Conservation (phyloP, 2,329 filamentous ascomycete genomes). For the Hymenoscyphus linearis region DNA sequence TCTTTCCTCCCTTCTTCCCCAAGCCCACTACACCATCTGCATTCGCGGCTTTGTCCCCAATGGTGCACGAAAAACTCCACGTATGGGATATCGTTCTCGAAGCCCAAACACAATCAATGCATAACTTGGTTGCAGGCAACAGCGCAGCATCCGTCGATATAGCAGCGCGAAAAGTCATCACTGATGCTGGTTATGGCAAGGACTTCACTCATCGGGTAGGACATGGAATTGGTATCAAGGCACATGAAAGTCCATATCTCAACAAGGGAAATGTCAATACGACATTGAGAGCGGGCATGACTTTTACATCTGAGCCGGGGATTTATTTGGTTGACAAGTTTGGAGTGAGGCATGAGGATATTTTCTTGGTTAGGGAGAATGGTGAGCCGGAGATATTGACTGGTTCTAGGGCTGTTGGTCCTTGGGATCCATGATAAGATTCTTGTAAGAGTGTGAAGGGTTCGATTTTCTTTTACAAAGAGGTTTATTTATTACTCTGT, state of each 20-base stretch:
- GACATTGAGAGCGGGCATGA: constrained; percentile 50
- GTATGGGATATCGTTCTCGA: constrained; percentile 58
- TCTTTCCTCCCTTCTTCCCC: constrained; percentile 42
- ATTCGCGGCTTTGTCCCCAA: constrained; percentile 14
- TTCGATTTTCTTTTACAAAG: too few relatives aligned
- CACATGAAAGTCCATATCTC: constrained; percentile 59
- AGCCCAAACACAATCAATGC: constrained; percentile 52
- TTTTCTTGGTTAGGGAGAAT: constrained; percentile 50
- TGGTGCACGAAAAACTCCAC: constrained; percentile 43
- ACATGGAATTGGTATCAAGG: constrained; percentile 62
- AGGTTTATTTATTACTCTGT: too few relatives aligned
- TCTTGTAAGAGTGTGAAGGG: too few relatives aligned
- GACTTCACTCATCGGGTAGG: constrained; percentile 58
- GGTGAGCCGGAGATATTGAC: constrained; percentile 51
- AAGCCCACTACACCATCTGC: constrained; percentile 19
- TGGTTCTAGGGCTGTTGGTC: constrained; percentile 44
- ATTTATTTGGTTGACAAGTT: constrained; percentile 56
- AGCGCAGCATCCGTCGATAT: constrained; percentile 56
- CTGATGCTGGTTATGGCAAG: constrained; percentile 51
- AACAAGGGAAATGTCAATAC: constrained; percentile 53
- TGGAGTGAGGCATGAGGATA: constrained; percentile 58
- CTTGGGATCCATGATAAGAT: constrained; percentile 44
- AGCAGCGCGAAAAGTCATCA: constrained; percentile 52
- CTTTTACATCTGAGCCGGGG: constrained; percentile 59
- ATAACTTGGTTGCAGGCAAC: constrained; percentile 44